phyloP scores from a whole-genome alignment of 2,329 filamentous ascomycete species.

The Scorias spongiosa region DNA sequence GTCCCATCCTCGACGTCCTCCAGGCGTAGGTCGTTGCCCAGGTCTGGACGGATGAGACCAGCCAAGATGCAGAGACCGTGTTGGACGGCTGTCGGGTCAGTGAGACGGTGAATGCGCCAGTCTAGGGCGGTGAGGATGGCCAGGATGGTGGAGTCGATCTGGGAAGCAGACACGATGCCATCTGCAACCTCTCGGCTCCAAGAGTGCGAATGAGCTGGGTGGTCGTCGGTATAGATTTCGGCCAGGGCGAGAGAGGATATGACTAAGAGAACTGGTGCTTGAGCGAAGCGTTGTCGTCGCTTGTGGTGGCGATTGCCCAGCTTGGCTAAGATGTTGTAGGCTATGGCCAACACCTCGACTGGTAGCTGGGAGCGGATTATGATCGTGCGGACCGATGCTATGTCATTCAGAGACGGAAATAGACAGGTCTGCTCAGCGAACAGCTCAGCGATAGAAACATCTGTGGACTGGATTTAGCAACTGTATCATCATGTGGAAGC shows the following conservation, averaged over 20 bases:
- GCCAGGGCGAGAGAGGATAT: constrained; percentile 14
- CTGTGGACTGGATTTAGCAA: constrained; percentile 2
- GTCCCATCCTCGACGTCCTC: not conserved
- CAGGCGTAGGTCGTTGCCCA: not conserved
- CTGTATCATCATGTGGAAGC: constrained; percentile 1
- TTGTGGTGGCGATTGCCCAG: constrained; percentile 5
- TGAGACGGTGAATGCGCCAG: constrained; percentile 12
- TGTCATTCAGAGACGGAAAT: constrained; percentile 4
- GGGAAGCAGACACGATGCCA: constrained; percentile 5
- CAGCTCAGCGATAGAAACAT: constrained; percentile 7
- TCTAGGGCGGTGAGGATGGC: constrained; percentile 11
- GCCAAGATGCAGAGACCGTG: not conserved
- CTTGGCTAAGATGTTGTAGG: constrained; percentile 15
- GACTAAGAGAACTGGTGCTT: constrained; percentile 11
- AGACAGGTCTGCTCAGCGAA: constrained; percentile 7
- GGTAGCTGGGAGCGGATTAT: constrained; percentile 13
- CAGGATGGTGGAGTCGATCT: constrained; percentile 9
- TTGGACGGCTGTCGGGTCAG: constrained; percentile 4
- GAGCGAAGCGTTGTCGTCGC: not conserved
- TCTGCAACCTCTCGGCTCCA: constrained; percentile 12
- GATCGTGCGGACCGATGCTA: constrained; percentile 9
- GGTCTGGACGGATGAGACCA: not conserved
- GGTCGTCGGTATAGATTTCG: constrained; percentile 14
- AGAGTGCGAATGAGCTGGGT: constrained; percentile 8
- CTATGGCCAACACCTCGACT: constrained; percentile 14